phyloP scores from a whole-genome alignment of 106 monocot genomes.

The Dioscorea dumetorum region DNA sequence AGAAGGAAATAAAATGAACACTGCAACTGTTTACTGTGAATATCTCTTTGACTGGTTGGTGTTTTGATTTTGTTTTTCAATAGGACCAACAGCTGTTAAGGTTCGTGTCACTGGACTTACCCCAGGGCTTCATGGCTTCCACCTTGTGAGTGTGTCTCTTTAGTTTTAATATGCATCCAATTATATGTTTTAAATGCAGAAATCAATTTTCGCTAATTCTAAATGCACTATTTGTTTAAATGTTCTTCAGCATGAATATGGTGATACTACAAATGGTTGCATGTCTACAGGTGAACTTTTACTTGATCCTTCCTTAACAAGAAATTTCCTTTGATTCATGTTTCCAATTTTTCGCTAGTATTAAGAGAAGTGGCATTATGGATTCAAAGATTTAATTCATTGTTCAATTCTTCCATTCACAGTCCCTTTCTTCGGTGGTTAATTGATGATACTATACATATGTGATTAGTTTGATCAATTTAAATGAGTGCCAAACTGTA shows the following conservation, averaged over 20 bases:
- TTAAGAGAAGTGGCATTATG: no score
- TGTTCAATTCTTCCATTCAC: no score
- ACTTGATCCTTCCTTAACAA: not conserved
- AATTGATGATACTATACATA: no score
- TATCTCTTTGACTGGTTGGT: not conserved
- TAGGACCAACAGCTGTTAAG: constrained; percentile 58
- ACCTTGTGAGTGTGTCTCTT: constrained; percentile 32
- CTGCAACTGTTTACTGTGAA: not conserved
- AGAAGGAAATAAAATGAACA: not conserved
- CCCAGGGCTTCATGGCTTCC: constrained; percentile 70
- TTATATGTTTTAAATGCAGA: not conserved
- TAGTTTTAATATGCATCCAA: not conserved
- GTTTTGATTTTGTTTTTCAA: constrained; percentile 1
- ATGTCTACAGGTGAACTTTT: constrained; percentile 53
- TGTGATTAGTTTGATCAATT: no score
- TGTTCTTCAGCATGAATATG: constrained; percentile 57
- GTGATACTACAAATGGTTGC: constrained; percentile 79
- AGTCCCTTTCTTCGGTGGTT: no score
- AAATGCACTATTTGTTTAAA: not conserved
- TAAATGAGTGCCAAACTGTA: no score
- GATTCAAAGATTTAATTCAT: no score
- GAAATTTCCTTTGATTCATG: no score
- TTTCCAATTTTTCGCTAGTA: no score
- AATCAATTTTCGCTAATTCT: not conserved
- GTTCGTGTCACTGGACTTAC: constrained; percentile 57